Base-by-base conservation (phyloP, 1,284 basidiomycete species). In the Phellopilus nigrolimitatus region DNA sequence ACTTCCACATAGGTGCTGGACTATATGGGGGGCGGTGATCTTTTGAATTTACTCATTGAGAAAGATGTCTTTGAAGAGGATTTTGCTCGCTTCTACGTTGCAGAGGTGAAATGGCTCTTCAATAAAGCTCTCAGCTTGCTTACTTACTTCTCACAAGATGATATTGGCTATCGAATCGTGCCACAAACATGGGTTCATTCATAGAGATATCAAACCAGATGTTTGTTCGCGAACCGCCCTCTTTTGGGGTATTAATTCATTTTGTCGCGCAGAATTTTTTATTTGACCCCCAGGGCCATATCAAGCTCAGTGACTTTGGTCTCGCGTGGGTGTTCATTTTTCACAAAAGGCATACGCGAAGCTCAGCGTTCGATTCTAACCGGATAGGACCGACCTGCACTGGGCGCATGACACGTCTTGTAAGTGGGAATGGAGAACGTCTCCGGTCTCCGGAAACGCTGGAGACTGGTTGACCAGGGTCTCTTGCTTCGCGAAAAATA, bases 181-280 rank as follows among this genome's bases (percentile, higher is more conserved):
- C 63, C 95, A 98, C 71, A 84, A 84, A 63, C 84, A 92, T 59
- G 95, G 95, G 2, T 98, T 95, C 72, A 97, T 97, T 61, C 95
- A 97, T 71, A 83, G 95, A 49, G 95, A 98, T 72, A 95, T 97
- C 71, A 95, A 95, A 71, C 92, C 92, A 57, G 89, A 92, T 70
- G 85, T 89, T 66, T 66, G 84, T 71, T 54, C 7, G 38, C 55
- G 12, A 21, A 28, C 22, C 17, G 27, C 21, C 22, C 25, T n/a
- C 25, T 12, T 30, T 33, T 21, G 10, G 7, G 25, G n/a, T 9
- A 41, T n/a, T 45, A 24, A 41, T 47, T 56, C 61, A 57, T 65
- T 60, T 66, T 63, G 62, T 60, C n/a, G 52, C 58, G 49, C 72
- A 95, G 85, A 97, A 97, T 69, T 97, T 97, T 72, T 75, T 97